Evolutionary conservation across 257 asterid genomes (phyloP), one percentile per base, ranked within the genome.

Genomic region (Petrea volubilis): DNA sequence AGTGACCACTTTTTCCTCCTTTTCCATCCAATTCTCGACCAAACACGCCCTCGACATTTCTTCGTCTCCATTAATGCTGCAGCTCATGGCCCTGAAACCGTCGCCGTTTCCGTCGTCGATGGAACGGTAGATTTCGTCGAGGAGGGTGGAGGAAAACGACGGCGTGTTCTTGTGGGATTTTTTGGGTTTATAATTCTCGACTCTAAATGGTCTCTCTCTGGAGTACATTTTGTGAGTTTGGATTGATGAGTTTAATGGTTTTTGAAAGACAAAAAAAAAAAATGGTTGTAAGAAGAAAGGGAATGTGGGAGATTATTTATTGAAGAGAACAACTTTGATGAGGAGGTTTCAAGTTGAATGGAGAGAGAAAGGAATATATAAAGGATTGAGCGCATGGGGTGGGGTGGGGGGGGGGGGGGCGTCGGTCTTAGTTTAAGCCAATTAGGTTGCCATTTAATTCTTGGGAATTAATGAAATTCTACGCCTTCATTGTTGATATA

Each of bases 71-170:
- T 29, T 60, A 65, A 27, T 5, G 57, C 18, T 29, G 18, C 46
- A 5, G 29, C 21, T 60, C 21, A 18, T 75, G 34, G 58, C 43
- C 63, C 59, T 67, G 36, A 46, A 40, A 17, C 73, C 78, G 43
- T 8, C 10, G 43, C 10, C 80, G 27, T 70, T 61, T 5, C 70
- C 82, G 68, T 90, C 96, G 34, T 90, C 96, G 34, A 90, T 87
- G 21, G 96, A 90, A 25, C 86, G 87, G 74, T 78, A 82, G 66
- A 90, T 90, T 84, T 90, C 89, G 41, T 90, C 96, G 20, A 90
- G 94, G 47, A 90, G 95, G 34, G 79, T 57, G 52, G 96, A 81
- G 62, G 96, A 90, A 64, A 90, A 90, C 1, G 96, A 87, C 13
- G 92, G 88, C 18, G 20, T 28, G 27, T 63, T 79, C 60, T 65